Conservation (phyloP, 2,329 filamentous ascomycete species). For the Lithohypha guttulata region DNA sequence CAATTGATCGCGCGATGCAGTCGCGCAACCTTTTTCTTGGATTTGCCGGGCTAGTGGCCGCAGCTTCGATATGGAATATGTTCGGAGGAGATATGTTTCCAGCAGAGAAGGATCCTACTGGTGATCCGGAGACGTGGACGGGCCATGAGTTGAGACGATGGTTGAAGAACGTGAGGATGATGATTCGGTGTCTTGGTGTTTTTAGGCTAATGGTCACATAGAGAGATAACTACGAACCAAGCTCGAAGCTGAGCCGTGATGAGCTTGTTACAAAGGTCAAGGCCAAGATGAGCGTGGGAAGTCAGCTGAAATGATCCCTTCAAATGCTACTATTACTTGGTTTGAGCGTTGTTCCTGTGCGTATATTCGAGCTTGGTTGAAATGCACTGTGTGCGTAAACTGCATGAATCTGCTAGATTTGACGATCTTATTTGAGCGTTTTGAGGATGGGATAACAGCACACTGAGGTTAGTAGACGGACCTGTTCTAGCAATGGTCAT, state of each 20-base stretch:
- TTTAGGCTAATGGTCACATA: conserved; percentile 25
- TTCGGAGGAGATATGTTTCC: conserved; percentile 83
- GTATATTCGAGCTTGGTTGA: too few species aligned
- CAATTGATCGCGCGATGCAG: conserved; percentile 56
- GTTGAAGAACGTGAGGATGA: conserved; percentile 61
- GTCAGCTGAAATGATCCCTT: conserved; percentile 8
- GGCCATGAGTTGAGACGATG: conserved; percentile 68
- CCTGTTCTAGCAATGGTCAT: too few species aligned
- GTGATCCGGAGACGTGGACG: conserved; percentile 66
- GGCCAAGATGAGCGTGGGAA: conserved; percentile 47
- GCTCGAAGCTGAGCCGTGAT: conserved; percentile 48
- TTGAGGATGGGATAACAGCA: too few species aligned
- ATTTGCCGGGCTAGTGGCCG: conserved; percentile 72
- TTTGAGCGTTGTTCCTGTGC: too few species aligned
- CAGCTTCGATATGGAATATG: conserved; percentile 71
- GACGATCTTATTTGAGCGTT: too few species aligned
- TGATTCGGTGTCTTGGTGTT: background rate
- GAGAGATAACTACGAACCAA: conserved; percentile 50
- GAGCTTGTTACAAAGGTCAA: conserved; percentile 59
- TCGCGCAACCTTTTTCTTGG: conserved; percentile 61
- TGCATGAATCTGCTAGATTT: too few species aligned
- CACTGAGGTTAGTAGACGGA: too few species aligned
- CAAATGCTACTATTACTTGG: too few species aligned
- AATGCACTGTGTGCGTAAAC: too few species aligned
- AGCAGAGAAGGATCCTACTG: conserved; percentile 60